These are phyloP conservation scores for Talaromyces ruber DNA, from an alignment of 495 filamentous ascomycete species.

Conservation along the genomic window DNA sequence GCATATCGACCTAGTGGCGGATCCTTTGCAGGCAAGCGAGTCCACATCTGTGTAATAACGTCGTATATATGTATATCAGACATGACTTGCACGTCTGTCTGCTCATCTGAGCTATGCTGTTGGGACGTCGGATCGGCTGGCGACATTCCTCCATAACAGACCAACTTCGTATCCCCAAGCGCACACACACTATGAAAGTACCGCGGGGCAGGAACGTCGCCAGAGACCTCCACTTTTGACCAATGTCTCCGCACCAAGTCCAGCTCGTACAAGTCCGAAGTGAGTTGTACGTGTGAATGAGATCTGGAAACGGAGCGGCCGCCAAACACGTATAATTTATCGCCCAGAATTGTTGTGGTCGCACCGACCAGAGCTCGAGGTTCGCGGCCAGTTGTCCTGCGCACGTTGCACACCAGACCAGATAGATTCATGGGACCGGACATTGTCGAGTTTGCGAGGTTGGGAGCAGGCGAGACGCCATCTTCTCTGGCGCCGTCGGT, in stretches of 20 bases:
- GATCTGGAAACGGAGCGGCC: constrained; percentile 78
- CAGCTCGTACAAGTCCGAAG: constrained; percentile 83
- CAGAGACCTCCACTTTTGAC: constrained; percentile 75
- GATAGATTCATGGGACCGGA: constrained; percentile 60
- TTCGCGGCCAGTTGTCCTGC: constrained; percentile 82
- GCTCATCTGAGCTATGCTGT: constrained; percentile 48
- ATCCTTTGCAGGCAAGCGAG: constrained; percentile 67
- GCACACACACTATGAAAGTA: constrained; percentile 97
- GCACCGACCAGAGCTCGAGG: constrained; percentile 88
- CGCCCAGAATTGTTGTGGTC: constrained; percentile 87
- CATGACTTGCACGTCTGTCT: constrained; percentile 92
- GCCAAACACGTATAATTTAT: constrained; percentile 94
- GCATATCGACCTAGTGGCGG: constrained; percentile 92
- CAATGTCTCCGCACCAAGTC: constrained; percentile 88
- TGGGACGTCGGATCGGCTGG: constrained; percentile 47
- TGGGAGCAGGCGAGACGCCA: constrained; percentile 6
- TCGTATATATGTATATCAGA: constrained; percentile 97
- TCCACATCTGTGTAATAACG: constrained; percentile 78
- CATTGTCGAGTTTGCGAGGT: not conserved
- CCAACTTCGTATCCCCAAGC: constrained; percentile 88
- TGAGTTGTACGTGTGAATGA: constrained; percentile 59
- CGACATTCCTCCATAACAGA: constrained; percentile 98
- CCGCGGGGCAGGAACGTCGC: constrained; percentile 79
- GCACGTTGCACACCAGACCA: constrained; percentile 88
- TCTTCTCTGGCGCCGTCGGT: constrained; percentile 29